These are phyloP conservation scores for Akanthomyces uredinophilus DNA, from an alignment of 2,329 filamentous ascomycete genomes.

Conservation along the genomic window DNA sequence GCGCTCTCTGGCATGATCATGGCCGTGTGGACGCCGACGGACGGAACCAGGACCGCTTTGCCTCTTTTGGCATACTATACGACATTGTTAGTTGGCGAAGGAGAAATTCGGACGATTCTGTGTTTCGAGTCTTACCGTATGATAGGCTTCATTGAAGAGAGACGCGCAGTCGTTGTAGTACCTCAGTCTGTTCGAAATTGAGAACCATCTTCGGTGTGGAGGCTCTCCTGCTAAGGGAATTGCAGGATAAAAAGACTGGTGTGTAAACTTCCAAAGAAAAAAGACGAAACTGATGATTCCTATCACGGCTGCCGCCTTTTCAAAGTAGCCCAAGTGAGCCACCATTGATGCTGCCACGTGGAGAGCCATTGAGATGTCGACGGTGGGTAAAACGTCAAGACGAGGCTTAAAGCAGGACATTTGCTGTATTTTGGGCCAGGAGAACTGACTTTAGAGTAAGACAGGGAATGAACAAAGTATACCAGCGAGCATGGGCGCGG, in stretches of 20 bases:
- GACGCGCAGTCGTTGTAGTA: conserved; percentile 28
- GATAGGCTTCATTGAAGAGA: conserved; percentile 28
- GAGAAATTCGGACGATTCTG: no score
- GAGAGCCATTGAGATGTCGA: not conserved
- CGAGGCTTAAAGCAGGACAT: no score
- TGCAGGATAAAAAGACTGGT: not conserved
- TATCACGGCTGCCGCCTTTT: not conserved
- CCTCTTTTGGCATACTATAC: conserved; percentile 37
- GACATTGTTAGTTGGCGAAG: no score
- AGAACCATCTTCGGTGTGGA: not conserved
- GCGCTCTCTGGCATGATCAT: conserved; percentile 33
- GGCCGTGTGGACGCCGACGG: conserved; percentile 28
- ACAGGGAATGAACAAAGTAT: not conserved
- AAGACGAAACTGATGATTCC: not conserved
- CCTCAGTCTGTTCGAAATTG: not conserved
- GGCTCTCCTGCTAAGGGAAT: not conserved
- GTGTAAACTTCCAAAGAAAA: not conserved
- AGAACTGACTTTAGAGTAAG: no score
- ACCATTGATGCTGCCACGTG: not conserved
- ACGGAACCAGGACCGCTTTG: conserved; percentile 35
- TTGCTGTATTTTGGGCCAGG: no score
- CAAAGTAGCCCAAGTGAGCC: not conserved
- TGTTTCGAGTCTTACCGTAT: conserved; percentile 22
- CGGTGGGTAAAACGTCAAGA: no score
- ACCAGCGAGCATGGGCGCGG: not conserved